Conservation (phyloP, 495 filamentous ascomycete species). For the Neurospora tetraspora region DNA sequence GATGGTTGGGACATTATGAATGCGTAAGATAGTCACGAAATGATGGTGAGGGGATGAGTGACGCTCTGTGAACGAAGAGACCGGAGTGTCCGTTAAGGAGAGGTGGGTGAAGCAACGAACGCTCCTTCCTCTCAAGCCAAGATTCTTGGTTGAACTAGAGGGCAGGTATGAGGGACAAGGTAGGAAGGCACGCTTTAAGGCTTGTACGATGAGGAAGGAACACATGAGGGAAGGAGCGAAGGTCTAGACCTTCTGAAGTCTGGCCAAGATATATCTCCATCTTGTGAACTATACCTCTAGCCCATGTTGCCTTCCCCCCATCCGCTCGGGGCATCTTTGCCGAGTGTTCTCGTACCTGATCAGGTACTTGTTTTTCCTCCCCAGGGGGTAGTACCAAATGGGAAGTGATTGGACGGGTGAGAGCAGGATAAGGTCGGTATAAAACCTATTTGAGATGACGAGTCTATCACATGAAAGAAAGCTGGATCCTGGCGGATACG, state of each 20-base stretch:
- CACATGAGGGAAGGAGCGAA: not conserved
- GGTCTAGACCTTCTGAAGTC: constrained; percentile 18
- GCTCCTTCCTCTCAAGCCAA: not conserved
- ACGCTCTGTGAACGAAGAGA: not conserved
- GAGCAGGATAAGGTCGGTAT: constrained; percentile 7
- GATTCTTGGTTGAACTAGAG: not conserved
- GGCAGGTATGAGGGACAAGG: not conserved
- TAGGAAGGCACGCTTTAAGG: not conserved
- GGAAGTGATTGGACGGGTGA: constrained; percentile 9
- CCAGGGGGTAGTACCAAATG: constrained; percentile 2
- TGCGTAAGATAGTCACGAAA: not conserved
- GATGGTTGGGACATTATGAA: constrained; percentile 5
- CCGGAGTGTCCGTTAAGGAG: not conserved
- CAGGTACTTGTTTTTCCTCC: not conserved
- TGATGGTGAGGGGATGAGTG: not conserved
- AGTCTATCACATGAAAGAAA: constrained; percentile 24
- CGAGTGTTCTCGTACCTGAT: not conserved
- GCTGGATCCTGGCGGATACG: not conserved
- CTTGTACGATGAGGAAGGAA: not conserved
- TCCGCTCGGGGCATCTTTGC: not conserved
- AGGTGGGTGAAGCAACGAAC: not conserved
- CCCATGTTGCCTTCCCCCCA: not conserved
- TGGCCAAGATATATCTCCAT: not conserved
- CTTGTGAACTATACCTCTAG: not conserved
- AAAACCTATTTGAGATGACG: constrained; percentile 15